Conservation (phyloP, 2,329 filamentous ascomycete genomes). For the Aspergillus chevalieri region DNA sequence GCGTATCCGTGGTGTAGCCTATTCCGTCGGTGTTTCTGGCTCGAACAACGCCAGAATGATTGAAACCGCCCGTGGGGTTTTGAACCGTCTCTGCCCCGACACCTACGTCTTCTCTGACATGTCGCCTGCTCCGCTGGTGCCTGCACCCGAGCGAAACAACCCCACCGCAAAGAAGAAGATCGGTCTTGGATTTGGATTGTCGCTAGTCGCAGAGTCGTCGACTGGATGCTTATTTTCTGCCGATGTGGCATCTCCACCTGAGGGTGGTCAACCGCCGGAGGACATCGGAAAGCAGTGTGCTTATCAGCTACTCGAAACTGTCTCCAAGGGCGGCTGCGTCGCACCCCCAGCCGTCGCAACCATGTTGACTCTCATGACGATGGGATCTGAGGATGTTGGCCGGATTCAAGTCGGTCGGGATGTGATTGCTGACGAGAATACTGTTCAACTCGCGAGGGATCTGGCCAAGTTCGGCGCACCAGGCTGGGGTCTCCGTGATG, state of each 20-base stretch:
- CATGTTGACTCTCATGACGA: constrained; percentile 85
- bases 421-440: constrained; percentile 72
- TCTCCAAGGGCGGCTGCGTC: constrained; percentile 76
- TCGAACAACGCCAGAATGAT: constrained; percentile 96
- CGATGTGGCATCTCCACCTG: constrained; percentile 67
- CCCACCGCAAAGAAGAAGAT: constrained; percentile 52
- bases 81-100: constrained; percentile 80
- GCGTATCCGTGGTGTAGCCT: constrained; percentile 85
- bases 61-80: constrained; percentile 74
- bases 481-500: constrained; percentile 82
- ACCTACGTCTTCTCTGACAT: constrained; percentile 79
- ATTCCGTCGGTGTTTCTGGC: constrained; percentile 83
- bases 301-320: constrained; percentile 77
- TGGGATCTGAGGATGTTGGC: constrained; percentile 95
- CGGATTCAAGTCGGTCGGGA: constrained; percentile 74
- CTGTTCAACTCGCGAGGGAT: constrained; percentile 76
- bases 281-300: constrained; percentile 86
- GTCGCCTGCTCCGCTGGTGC: constrained; percentile 53
- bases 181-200: constrained; percentile 87
- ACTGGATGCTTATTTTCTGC: constrained; percentile 82
- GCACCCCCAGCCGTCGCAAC: constrained; percentile 65
- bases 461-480: constrained; percentile 81
- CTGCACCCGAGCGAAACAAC: constrained; percentile 65
- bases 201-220: constrained; percentile 86
- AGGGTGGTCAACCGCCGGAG: constrained; percentile 78